These are phyloP conservation scores for Xylariaceae sp. DNA, from an alignment of 2,329 filamentous ascomycete genomes.

Conservation along the genomic window DNA sequence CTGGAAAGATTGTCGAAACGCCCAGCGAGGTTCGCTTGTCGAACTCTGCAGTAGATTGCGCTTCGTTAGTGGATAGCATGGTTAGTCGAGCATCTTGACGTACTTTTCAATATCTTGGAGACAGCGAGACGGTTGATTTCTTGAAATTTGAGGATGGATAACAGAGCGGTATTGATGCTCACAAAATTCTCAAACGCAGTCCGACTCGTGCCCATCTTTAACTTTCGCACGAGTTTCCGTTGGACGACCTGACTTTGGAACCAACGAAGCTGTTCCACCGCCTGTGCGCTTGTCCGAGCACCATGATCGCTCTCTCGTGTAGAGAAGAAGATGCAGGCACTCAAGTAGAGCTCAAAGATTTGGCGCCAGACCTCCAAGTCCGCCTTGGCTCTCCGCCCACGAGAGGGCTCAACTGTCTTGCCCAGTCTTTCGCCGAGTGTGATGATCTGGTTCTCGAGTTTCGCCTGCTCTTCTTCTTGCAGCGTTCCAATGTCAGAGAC, in stretches of 20 bases:
- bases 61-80: slow-evolving; percentile 3
- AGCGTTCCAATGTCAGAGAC: slow-evolving; percentile 65
- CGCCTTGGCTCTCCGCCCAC: slow-evolving; percentile 53
- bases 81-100: slow-evolving; percentile 25
- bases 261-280: slow-evolving; percentile 63
- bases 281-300: slow-evolving; percentile 59
- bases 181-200: slow-evolving; percentile 65
- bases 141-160: slow-evolving; percentile 78
- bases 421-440: slow-evolving; percentile 62
- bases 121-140: slow-evolving; percentile 78
- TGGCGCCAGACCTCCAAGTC: slow-evolving; percentile 74
- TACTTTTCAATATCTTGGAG: slow-evolving; percentile 80
- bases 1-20: slow-evolving; percentile 59
- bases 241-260: slow-evolving; percentile 66
- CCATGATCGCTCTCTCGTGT: slow-evolving; percentile 68
- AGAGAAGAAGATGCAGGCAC: slow-evolving; percentile 78
- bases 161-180: slow-evolving; percentile 66
- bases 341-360: slow-evolving; percentile 77
- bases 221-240: slow-evolving; percentile 53
- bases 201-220: slow-evolving; percentile 64
- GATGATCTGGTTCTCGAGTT: slow-evolving; percentile 60
- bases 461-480: slow-evolving; percentile 61
- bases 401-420: slow-evolving; percentile 59
- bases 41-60: slow-evolving; percentile 56
- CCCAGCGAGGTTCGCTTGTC: slow-evolving; percentile 78